Evolutionary conservation across 2,329 filamentous ascomycete species (phyloP).

Genomic region (Colletotrichum orchidophilum): DNA sequence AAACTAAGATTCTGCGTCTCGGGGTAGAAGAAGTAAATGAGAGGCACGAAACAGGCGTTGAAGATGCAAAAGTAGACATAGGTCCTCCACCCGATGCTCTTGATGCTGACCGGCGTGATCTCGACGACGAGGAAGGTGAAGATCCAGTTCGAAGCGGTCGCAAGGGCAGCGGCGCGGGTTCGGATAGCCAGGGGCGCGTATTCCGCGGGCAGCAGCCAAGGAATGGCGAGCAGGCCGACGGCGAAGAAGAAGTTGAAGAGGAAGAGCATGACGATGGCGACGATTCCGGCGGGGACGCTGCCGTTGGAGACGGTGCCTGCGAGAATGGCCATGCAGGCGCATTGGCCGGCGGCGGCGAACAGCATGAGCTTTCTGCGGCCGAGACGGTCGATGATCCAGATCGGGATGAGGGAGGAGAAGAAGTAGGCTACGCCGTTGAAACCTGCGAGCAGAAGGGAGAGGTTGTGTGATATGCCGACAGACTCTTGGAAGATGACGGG

Average conservation of each 20-base stretch:
- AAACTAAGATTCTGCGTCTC: conserved; percentile 58
- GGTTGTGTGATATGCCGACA: conserved; percentile 51
- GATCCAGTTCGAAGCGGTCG: conserved; percentile 49
- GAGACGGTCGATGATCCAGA: conserved; percentile 50
- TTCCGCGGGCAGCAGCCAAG: conserved; percentile 53
- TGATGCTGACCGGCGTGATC: conserved; percentile 49
- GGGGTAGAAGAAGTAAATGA: conserved; percentile 59
- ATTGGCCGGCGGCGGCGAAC: conserved; percentile 49
- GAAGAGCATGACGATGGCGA: conserved; percentile 55
- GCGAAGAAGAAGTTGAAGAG: conserved; percentile 54
- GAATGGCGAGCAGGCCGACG: conserved; percentile 50
- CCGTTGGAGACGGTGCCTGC: conserved; percentile 53
- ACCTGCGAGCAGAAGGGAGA: conserved; percentile 62
- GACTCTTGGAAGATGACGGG: conserved; percentile 56
- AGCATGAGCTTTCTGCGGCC: conserved; percentile 69
- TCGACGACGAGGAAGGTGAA: conserved; percentile 49
- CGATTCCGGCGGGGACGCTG: conserved; percentile 48
- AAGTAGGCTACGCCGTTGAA: conserved; percentile 56
- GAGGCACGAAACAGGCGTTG: conserved; percentile 50
- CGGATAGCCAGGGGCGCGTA: conserved; percentile 52
- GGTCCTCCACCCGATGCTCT: conserved; percentile 47
- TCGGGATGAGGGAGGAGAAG: conserved; percentile 42
- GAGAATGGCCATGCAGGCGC: conserved; percentile 55
- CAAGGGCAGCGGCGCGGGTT: conserved; percentile 48
- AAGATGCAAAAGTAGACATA: conserved; percentile 50